A percentile compares a stretch with the other conserved stretches of the same genome.
Conservation (phyloP, 1,284 basidiomycete genomes). For the Paramarasmius palmivorus region DNA sequence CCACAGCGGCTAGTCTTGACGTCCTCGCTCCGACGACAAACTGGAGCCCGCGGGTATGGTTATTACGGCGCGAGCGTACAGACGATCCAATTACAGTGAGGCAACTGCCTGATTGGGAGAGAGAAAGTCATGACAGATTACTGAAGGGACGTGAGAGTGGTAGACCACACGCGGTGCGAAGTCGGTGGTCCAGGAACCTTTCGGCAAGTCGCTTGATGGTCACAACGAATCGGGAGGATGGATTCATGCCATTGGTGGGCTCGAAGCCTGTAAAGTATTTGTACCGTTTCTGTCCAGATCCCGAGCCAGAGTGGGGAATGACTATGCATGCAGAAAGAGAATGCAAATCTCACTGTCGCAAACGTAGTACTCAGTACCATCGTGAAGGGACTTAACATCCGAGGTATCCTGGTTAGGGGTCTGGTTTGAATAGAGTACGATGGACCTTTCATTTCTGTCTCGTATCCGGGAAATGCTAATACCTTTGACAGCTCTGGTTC, state of each 20-base stretch:
- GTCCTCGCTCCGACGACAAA: slow-evolving; percentile 63
- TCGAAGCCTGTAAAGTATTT: slow-evolving; percentile 38
- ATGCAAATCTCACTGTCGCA: slow-evolving; percentile 8
- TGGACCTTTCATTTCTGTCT: background rate
- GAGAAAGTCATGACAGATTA: slow-evolving; percentile 51
- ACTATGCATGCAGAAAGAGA: no score
- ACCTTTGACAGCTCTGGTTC: slow-evolving; percentile 32
- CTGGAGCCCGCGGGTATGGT: slow-evolving; percentile 42
- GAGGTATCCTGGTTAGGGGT: slow-evolving; percentile 23
- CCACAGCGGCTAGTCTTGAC: slow-evolving; percentile 61
- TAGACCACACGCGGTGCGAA: slow-evolving; percentile 61
- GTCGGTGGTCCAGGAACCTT: slow-evolving; percentile 54
- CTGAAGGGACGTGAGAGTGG: slow-evolving; percentile 52
- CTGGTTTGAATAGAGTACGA: slow-evolving; percentile 21
- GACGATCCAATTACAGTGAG: slow-evolving; percentile 58
- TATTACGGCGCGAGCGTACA: slow-evolving; percentile 52
- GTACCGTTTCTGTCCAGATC: no score
- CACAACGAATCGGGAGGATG: slow-evolving; percentile 42
- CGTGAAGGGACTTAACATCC: slow-evolving; percentile 1
- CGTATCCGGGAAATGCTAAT: background rate
- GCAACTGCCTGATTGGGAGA: slow-evolving; percentile 57
- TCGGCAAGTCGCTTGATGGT: slow-evolving; percentile 45
- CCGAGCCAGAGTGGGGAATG: no score
- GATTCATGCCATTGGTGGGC: slow-evolving; percentile 50
- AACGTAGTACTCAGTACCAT: no score